Conservation (phyloP, 495 filamentous ascomycete genomes). For the Daldinia grandis region DNA sequence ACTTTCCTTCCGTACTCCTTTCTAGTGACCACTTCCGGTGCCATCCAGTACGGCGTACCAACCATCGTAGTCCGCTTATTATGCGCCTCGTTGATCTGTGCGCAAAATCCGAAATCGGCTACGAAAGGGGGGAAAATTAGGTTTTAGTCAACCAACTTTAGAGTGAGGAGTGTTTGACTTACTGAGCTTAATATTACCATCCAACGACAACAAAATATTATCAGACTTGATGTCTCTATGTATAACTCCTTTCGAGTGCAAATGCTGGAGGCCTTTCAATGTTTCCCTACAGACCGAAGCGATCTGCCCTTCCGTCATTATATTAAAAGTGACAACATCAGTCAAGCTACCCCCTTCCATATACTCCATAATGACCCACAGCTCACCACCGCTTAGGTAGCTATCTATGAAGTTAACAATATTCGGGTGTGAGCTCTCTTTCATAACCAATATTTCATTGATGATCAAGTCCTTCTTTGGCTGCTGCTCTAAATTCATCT, state of each 20-base stretch:
- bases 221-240: conserved; percentile 99
- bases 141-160: conserved; percentile 4
- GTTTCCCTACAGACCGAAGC: conserved; percentile 95
- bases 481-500: conserved; percentile 98
- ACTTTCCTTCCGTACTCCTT: conserved; percentile 99
- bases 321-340: conserved; percentile 98
- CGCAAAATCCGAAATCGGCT: conserved; percentile 99
- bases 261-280: conserved; percentile 87
- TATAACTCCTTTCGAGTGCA: conserved; percentile 97
- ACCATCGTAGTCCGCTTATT: conserved; percentile 99
- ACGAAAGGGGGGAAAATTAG: conserved; percentile 45
- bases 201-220: conserved; percentile 93
- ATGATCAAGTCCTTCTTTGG: conserved; percentile 99
- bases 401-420: conserved; percentile 99
- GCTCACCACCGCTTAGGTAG: conserved; percentile 83
- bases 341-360: conserved; percentile 99
- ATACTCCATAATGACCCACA: conserved; percentile 99
- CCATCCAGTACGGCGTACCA: conserved; percentile 99
- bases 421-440: conserved; percentile 96
- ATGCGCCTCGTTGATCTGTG: conserved; percentile 96
- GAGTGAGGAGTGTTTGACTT: conserved; percentile 51
- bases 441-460: conserved; percentile 99
- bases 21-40: conserved; percentile 93
- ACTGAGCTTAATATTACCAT: conserved; percentile 98
- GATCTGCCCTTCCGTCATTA: conserved; percentile 97